Base-by-base conservation (phyloP, 169 alveolate species). In the Pseudocohnilembus persalinus region DNA sequence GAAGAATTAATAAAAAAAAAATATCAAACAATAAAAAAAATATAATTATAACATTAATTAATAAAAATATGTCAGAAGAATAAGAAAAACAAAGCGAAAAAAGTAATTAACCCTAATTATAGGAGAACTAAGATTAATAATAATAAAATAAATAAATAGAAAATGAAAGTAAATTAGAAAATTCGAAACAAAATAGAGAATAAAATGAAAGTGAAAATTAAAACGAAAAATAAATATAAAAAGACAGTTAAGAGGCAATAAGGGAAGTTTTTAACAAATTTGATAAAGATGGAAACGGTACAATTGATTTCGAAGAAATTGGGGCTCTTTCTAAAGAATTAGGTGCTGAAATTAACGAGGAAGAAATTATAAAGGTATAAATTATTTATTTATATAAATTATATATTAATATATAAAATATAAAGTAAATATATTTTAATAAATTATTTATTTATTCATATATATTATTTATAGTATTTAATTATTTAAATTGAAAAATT, bases 281-380 rank as follows among this genome's bases (percentile, higher is more conserved):
- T 77, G 82, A 77, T 77, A 77, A 34, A 31, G 82, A 77, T 77
- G 72, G 72, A 25, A 77, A 72, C 31, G 82, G 82, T 15, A 72
- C 30, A 28, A 77, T 77, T 33, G 31, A 77, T 26, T 77, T 32
- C 33, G 72, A 77, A 0, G 82, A 77, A 33, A 77, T 77, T 33
- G 72, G 72, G 33, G 28, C 34, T 77, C 33, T 77, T 6, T 64
- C 82, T 29, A 33, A 31, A 77, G 82, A 77, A 34, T 27, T 77
- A 32, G 82, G 82, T 25, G 34, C 33, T 4, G 63, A 33, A 31
- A 77, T 77, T 20, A 77, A 77, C 28, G 63, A 77, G 28, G 82
- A 77, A 33, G 82, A 77, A 33, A 33, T 33, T 0, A 33, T 31
- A 26, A n/a, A 77, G n/a, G 82, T 77, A 77, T 28, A 1, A 11